Percentiles rank a stretch among this genome's conserved stretches.
Conservation (phyloP, 768 basidiomycete genomes). For the Imleria badia region DNA sequence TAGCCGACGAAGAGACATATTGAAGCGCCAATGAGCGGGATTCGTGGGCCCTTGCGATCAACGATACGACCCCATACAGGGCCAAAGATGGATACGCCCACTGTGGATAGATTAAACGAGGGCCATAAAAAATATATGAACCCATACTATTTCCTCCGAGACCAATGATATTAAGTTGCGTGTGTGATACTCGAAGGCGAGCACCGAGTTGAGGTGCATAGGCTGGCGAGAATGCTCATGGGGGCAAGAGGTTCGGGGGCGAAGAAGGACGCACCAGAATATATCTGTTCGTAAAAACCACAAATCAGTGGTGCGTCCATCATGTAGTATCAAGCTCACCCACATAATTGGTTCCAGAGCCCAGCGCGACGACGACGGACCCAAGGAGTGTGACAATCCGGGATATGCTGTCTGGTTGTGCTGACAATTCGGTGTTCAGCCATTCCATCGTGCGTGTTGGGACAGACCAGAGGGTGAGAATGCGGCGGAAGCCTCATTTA, state of each 20-base stretch:
- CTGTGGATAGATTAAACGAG: constrained; percentile 30
- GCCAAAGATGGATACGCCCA: constrained; percentile 75
- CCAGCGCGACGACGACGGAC: constrained; percentile 58
- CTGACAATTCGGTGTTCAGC: constrained; percentile 10
- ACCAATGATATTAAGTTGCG: constrained; percentile 78
- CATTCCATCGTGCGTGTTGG: constrained; percentile 6
- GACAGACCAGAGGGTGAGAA: too few species aligned
- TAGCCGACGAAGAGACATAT: constrained; percentile 70
- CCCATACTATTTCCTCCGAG: constrained; percentile 72
- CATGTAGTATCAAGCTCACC: constrained; percentile 27
- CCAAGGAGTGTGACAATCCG: constrained; percentile 52
- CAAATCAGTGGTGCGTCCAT: neutral
- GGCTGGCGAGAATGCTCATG: constrained; percentile 41
- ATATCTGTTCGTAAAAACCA: constrained; percentile 23
- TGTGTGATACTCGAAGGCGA: constrained; percentile 71
- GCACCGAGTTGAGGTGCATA: constrained; percentile 86
- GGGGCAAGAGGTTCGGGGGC: too few species aligned
- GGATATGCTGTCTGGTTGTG: constrained; percentile 27
- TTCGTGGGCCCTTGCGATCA: constrained; percentile 66
- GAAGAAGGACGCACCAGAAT: constrained; percentile 25
- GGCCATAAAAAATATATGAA: neutral
- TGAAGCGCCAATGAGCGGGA: too few species aligned
- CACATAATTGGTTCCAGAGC: constrained; percentile 78
- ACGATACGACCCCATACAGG: constrained; percentile 81
- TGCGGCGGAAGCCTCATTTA: too few species aligned